Evolutionary conservation across 495 filamentous ascomycete species (phyloP), one percentile per base, ranked within the genome.

Genomic region (Trichocladium antarcticum): DNA sequence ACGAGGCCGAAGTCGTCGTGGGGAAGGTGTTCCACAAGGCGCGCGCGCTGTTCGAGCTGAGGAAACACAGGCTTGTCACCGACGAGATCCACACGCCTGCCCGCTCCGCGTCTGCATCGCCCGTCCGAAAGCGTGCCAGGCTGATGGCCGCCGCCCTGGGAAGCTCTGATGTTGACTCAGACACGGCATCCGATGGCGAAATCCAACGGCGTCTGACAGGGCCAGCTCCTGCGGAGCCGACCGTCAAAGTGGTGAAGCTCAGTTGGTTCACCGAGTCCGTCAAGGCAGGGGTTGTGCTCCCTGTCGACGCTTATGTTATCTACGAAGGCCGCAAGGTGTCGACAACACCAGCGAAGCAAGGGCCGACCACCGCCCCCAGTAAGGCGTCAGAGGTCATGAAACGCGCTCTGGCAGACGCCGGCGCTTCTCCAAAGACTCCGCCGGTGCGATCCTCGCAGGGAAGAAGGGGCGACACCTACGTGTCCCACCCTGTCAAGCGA

Each of bases 1-100:
- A 70, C 3, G 84, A 94, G 59, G 88, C 89, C 6, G 71, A 72
- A 9, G 49, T 96, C 1, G 61, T 96, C 5, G 66, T 98, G 17
- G 87, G 82, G 0, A 84, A 79, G 45, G 72, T 94, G 22, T 67
- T 66, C 0, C 81, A 78, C 40, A 78, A 79, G 46, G 75, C 78
- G 55, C 78, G 90, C 9, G 87, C 84, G 1, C 72, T 74, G 10
- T 77, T 92, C 48, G 90, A 97, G 66, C 68, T 96, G 32, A 74
- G 87, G 37, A 75, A 76, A 31, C 74, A 54, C 19, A 68, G 59
- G 72, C 37, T 83, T 71, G 17, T 37, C 79, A 53, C 83, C 60
- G 73, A 83, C 68, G 81, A 87, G 56, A 71, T 82, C 14, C 47
- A 69, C 2, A 49, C 49, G 1, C 17, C 47, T 0, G 41, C 50